Base-by-base conservation (phyloP, 257 asterid species). In the Plantago elongata region DNA sequence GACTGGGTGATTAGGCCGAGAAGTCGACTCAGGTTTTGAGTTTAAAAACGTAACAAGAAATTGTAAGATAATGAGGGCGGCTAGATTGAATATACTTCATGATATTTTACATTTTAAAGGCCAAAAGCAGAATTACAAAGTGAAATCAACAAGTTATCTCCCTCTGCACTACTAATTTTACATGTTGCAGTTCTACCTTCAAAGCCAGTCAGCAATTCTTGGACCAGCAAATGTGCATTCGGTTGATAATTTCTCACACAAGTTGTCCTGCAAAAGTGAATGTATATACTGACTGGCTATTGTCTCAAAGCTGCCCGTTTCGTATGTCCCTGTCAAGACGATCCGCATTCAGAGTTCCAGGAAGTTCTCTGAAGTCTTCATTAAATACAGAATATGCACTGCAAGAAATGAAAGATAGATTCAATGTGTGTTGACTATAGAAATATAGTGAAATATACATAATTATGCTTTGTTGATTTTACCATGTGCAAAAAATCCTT, bases 381-480 rank as follows among this genome's bases (percentile, higher is more conserved):
- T 91, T 91, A 84, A 91, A 91, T 58, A 88, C 61, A 27, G 98
- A 91, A 74, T 91, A 91, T 56, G 98, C 98, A 78, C 98, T 90
- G 96, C 83, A 68, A 68, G 65, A 49, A 56, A 57, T 62, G 57
- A 66, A 50, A 27, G 66, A 27, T 10, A 63, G 56, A 7, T 5
- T 34, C 7, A 34, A 7, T 7, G 4, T 7, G 4, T 0, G 40
- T 34, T 34, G 40, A 34, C 40, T 34, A 7, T 34, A 34, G 40
- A 34, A 34, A 34, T 34, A 6, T 6, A 34, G 40, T 5, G 40
- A 7, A 34, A 34, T 4, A 34, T 34, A 34, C 8, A 34, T 34
- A 34, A 34, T 7, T 34, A 7, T 34, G 7, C 40, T 34, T 34
- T 34, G 40, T 34, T 34, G 27, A 22, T 22, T 22, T 22, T 2